A percentile compares a stretch with the other conserved stretches of the same genome.
Conservation (phyloP, 208 protist species). For the Leishmania turanica region DNA sequence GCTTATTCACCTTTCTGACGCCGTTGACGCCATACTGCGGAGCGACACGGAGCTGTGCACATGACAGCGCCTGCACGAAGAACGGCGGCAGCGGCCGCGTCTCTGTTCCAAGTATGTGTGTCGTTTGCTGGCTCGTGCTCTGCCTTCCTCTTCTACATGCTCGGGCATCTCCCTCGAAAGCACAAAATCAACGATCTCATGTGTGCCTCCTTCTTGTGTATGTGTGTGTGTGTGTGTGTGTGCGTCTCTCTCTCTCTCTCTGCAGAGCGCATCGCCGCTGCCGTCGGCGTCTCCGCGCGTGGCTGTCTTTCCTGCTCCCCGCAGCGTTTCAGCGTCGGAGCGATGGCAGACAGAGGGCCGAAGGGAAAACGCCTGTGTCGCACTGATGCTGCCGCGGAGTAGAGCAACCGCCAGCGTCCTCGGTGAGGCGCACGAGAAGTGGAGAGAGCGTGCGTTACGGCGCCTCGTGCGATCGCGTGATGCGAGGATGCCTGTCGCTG, state of each 20-base stretch:
- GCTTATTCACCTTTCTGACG: conserved; percentile 57
- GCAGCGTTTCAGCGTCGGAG: too few relatives aligned
- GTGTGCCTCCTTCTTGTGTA: not conserved
- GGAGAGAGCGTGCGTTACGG: not conserved
- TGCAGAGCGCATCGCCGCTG: not conserved
- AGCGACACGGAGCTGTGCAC: not conserved
- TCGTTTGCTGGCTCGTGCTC: not conserved
- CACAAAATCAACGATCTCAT: not conserved
- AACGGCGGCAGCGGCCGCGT: too few relatives aligned
- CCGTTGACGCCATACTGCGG: conserved; percentile 54
- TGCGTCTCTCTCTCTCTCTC: too few relatives aligned
- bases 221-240: not conserved
- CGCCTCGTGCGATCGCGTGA: not conserved
- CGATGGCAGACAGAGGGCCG: too few relatives aligned
- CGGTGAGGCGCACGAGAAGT: too few relatives aligned
- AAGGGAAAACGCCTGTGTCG: too few relatives aligned
- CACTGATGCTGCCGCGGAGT: too few relatives aligned
- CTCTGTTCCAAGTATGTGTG: not conserved
- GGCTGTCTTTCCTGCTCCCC: too few relatives aligned
- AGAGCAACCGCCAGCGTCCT: too few relatives aligned
- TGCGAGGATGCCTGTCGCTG: not conserved
- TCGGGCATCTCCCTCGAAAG: not conserved
- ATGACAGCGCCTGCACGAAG: not conserved
- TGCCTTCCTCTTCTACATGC: not conserved
- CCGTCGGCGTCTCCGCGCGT: too few relatives aligned